These are phyloP conservation scores for Lippia alba DNA, from an alignment of 305 asterid genomes.

Conservation along the genomic window DNA sequence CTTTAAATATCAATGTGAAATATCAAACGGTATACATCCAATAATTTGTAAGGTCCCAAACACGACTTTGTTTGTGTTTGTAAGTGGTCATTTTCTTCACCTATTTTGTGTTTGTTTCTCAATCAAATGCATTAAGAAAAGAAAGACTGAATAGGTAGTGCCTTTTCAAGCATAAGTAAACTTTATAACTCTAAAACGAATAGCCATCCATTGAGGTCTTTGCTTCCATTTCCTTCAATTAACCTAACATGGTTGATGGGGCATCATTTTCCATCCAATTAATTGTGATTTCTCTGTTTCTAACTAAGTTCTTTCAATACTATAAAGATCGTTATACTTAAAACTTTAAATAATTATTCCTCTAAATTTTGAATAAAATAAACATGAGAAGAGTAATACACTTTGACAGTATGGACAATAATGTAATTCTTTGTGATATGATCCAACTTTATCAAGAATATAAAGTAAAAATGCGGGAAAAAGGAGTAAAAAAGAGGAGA, in stretches of 20 bases:
- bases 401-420: no score
- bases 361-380: no score
- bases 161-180: background rate
- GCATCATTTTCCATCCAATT: background rate
- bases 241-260: background rate
- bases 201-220: background rate
- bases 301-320: no score
- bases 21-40: no score
- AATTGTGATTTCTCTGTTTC: background rate
- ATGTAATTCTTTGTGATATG: no score
- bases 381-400: no score
- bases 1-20: no score
- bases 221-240: background rate
- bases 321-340: no score
- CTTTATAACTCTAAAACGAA: background rate
- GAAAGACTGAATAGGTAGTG: background rate
- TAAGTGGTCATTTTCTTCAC: constrained; percentile 27
- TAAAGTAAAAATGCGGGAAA: no score
- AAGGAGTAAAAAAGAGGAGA: no score
- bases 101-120: background rate
- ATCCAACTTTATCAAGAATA: no score
- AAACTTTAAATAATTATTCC: no score
- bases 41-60: background rate
- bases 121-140: background rate
- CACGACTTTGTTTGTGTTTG: background rate